A percentile compares a stretch with the other conserved stretches of the same genome.
These are phyloP conservation scores for Sicyos edulis DNA, from an alignment of 306 rosid species.

Conservation along the genomic window DNA sequence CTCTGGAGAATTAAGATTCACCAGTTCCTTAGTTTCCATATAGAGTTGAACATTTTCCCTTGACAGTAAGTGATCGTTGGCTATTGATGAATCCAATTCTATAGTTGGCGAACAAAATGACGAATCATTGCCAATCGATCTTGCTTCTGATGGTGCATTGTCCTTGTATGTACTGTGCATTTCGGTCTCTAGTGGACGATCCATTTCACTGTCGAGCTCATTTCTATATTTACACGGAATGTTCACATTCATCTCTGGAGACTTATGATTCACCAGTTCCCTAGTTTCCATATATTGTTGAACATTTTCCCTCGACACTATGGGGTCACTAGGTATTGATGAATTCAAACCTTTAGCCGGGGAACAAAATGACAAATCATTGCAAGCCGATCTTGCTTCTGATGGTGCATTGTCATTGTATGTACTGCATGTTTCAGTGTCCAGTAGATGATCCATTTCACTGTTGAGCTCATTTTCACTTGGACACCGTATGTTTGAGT, in stretches of 20 bases:
- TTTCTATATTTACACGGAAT: constrained; percentile 21
- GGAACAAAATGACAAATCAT: constrained; percentile 30
- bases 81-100: constrained; percentile 22
- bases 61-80: constrained; percentile 24
- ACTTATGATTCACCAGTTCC: constrained; percentile 21
- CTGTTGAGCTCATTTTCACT: constrained; percentile 24
- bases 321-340: constrained; percentile 25
- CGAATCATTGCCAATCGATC: constrained; percentile 20
- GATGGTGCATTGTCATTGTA: constrained; percentile 29
- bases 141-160: constrained; percentile 25
- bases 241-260: constrained; percentile 32
- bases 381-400: constrained; percentile 20
- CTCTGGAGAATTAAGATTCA: constrained; percentile 22
- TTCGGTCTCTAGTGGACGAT: constrained; percentile 13
- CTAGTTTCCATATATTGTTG: constrained; percentile 25
- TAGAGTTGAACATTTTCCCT: constrained; percentile 21
- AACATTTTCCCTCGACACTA: constrained; percentile 21
- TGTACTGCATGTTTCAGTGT: constrained; percentile 9
- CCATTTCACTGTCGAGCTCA: constrained; percentile 23
- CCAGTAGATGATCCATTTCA: constrained; percentile 25
- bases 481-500: constrained; percentile 23
- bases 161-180: constrained; percentile 22
- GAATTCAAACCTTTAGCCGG: constrained; percentile 22
- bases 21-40: constrained; percentile 25
- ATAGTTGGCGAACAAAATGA: constrained; percentile 28